Evolutionary conservation across 2,329 filamentous ascomycete species (phyloP), one percentile per base, ranked within the genome.

Genomic region (Aspergillus felis): DNA sequence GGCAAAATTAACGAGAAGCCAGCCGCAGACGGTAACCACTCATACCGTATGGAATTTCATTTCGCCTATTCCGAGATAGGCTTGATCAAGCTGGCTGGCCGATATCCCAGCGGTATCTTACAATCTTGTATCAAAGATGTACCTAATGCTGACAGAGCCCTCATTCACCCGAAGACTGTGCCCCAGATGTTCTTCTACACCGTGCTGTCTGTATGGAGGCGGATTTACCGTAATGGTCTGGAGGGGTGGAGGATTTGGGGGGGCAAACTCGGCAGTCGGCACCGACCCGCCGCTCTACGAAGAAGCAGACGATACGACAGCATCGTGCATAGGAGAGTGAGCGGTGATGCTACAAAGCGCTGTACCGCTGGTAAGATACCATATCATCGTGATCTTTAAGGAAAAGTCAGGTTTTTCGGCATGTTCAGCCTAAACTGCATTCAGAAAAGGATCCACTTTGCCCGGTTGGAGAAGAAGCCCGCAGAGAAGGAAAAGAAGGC

Each of bases 1-100:
- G 60, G 58, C 56, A 64, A 65, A 61, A 63, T 61, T 63, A 63
- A 64, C 58, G 50, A 27, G 58, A 57, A 52, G 54, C 61, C 56
- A 61, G 60, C 60, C 64, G 64, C 62, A 64, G 57, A 57, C 64
- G 64, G 64, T 59, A 50, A 32, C 32, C 32, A 38, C 14, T 38
- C 32, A 38, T 38, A 17, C 14, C 14, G 32, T 38, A 38, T 38
- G 32, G 14, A 38, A 38, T 17, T 38, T 38, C 32, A 17, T 38
- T 38, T 38, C 32, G 32, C 32, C 32, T 38, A 17, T 17, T 38
- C 32, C 32, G 32, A 38, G 32, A 38, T 38, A 38, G 32, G 32
- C 32, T 38, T 38, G 32, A 38, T 38, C 6, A 5, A 38, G 32
- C 32, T 38, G 29, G 29, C 29, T 14, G 32, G 32, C 32, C 32